Conservation (phyloP, 1,284 basidiomycete genomes). For the Malassezia sp. region DNA sequence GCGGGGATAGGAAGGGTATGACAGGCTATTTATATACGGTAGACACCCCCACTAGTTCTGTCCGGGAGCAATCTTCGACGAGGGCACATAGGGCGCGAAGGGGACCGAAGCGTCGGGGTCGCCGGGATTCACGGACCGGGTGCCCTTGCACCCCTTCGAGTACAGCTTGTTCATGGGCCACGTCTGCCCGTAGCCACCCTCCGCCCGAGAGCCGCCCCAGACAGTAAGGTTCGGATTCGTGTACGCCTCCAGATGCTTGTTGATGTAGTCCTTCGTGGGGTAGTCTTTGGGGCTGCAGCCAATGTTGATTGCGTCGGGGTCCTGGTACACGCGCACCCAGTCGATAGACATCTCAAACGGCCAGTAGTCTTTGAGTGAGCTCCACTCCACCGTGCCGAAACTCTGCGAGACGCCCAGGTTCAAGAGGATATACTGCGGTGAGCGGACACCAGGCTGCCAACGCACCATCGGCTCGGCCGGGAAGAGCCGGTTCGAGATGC, state of each 20-base stretch:
- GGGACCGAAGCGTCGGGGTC: background rate
- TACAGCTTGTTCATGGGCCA: slow-evolving; percentile 22
- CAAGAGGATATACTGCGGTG: slow-evolving; percentile 24
- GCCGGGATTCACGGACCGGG: background rate
- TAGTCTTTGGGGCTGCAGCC: slow-evolving; percentile 39
- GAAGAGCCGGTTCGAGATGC: slow-evolving; percentile 63
- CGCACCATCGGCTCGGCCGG: slow-evolving; percentile 51
- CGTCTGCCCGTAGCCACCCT: slow-evolving; percentile 9
- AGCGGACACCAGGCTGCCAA: no score
- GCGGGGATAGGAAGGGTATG: no score
- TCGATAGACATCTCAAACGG: slow-evolving; percentile 30
- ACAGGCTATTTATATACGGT: background rate
- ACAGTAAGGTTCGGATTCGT: slow-evolving; percentile 34
- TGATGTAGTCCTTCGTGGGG: slow-evolving; percentile 43
- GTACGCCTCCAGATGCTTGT: slow-evolving; percentile 40
- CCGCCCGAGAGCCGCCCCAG: slow-evolving; percentile 11
- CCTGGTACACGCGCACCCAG: slow-evolving; percentile 51
- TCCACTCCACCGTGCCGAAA: slow-evolving; percentile 8
- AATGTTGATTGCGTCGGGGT: slow-evolving; percentile 39
- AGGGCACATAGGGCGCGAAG: background rate
- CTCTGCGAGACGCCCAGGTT: slow-evolving; percentile 30
- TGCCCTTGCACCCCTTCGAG: slow-evolving; percentile 1
- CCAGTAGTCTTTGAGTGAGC: background rate
- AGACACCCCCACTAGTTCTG: background rate
- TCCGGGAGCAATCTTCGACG: background rate